Base-by-base conservation (phyloP, 2,329 filamentous ascomycete species). In the Xenoacremonium recifei region DNA sequence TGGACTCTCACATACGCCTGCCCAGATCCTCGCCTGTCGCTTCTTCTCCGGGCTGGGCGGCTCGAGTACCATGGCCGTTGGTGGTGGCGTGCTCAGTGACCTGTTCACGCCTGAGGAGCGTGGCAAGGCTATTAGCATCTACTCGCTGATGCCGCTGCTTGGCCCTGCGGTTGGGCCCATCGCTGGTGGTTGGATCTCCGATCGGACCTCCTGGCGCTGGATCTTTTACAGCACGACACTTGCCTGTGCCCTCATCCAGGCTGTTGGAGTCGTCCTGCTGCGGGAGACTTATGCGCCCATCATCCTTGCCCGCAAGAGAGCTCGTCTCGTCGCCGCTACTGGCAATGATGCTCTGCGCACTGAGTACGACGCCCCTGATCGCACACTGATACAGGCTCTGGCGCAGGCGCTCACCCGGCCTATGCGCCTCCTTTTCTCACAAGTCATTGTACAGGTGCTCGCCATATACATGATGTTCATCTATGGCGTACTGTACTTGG, bases 401-500 rank as follows among this genome's bases (percentile, higher is more conserved):
- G 18, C 50, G 0, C 58, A 54, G 20, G 61, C 68, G 6, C 38
- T 78, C 6, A 57, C 70, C 3, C 64, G 76, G 0, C 75, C 77
- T 0, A 62, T 74, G 7, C 67, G 71, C 18, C 68, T 80, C 55
- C 61, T 79, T 2, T 61, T 72, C 15, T 66, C 70, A 1, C 75
- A 76, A 11, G 75, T 75, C 0, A 71, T 76, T 6, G 63, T 80
- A 7, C 67, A 76, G 34, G 58, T 76, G 2, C 67, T 77, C 3
- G 69, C 72, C 0, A 49, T 75, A 1, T 76, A 76, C 42, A 64
- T 75, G 9, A 69, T 72, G 0, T 67, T 77, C 18, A 55, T 75
- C 3, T 80, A 78, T 46, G 75, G 75, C 1, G 67, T 77, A n/a
- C 67, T 79, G 36, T 79, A 78, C 45, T 60, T 79, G 3, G n/a